phyloP scores from a whole-genome alignment of 768 basidiomycete genomes.

The Agaricus subrufescens region DNA sequence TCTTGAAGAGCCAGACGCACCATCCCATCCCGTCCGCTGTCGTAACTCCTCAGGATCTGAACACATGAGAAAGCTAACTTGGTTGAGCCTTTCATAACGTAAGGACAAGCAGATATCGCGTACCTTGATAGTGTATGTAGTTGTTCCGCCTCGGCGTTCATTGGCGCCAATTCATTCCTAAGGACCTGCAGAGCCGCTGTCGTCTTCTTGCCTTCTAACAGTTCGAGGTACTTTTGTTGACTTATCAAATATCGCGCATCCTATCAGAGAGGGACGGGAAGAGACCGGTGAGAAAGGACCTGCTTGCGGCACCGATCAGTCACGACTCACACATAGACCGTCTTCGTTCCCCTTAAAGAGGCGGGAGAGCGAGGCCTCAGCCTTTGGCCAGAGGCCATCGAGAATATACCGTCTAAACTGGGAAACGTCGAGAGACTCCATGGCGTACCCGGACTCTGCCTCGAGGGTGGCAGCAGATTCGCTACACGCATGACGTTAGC shows the following conservation, averaged over 20 bases:
- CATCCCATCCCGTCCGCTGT: slow-evolving; percentile 84
- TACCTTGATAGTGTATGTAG: slow-evolving; percentile 88
- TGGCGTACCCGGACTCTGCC: slow-evolving; percentile 86
- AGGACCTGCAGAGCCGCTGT: slow-evolving; percentile 82
- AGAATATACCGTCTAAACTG: slow-evolving; percentile 79
- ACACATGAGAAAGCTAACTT: slow-evolving; percentile 84
- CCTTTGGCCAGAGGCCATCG: slow-evolving; percentile 76
- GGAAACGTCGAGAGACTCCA: slow-evolving; percentile 74
- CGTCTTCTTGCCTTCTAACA: slow-evolving; percentile 76
- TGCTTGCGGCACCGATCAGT: background rate
- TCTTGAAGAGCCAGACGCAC: slow-evolving; percentile 76
- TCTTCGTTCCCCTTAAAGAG: slow-evolving; percentile 70
- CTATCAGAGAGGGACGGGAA: slow-evolving; percentile 30
- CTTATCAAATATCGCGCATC: slow-evolving; percentile 84
- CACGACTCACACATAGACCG: slow-evolving; percentile 55
- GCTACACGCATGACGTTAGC: slow-evolving; percentile 32
- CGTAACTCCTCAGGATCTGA: slow-evolving; percentile 79
- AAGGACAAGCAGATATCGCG: slow-evolving; percentile 7
- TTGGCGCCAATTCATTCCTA: slow-evolving; percentile 82
- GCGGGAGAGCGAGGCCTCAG: slow-evolving; percentile 61
- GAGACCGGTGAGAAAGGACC: background rate
- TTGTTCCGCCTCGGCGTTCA: slow-evolving; percentile 74
- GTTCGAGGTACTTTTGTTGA: slow-evolving; percentile 94
- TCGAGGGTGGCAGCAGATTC: slow-evolving; percentile 87
- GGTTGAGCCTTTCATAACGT: no score